Conservation (phyloP, 2,329 filamentous ascomycete genomes). For the Fusarium aywerte region DNA sequence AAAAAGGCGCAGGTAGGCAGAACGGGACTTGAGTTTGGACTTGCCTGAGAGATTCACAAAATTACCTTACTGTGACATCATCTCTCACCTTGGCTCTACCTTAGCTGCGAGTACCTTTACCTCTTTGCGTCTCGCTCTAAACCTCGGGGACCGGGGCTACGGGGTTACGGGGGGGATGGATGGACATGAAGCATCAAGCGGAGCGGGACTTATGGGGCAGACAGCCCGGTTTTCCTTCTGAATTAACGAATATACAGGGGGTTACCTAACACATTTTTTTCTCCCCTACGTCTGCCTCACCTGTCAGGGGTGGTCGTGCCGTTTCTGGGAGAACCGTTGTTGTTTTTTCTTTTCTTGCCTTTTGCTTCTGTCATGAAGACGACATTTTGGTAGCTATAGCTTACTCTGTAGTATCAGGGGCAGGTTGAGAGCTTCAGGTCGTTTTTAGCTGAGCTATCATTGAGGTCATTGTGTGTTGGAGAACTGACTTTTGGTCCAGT, state of each 20-base stretch:
- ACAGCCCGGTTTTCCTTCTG: slow-evolving; percentile 27
- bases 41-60: slow-evolving; percentile 18
- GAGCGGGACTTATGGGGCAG: slow-evolving; percentile 39
- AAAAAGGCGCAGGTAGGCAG: slow-evolving; percentile 41
- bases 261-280: slow-evolving; percentile 23
- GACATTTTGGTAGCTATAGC: background rate
- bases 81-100: slow-evolving; percentile 32
- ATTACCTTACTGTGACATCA: slow-evolving; percentile 33
- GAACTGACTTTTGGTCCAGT: slow-evolving; percentile 14
- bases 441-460: slow-evolving; percentile 2
- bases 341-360: slow-evolving; percentile 23
- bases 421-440: slow-evolving; percentile 11
- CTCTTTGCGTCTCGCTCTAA: slow-evolving; percentile 19
- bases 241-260: slow-evolving; percentile 29
- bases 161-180: slow-evolving; percentile 10
- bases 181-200: slow-evolving; percentile 34
- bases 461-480: slow-evolving; percentile 25
- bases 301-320: slow-evolving; percentile 17
- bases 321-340: slow-evolving; percentile 34
- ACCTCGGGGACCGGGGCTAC: slow-evolving; percentile 40
- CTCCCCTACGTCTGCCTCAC: background rate
- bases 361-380: slow-evolving; percentile 20
- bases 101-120: slow-evolving; percentile 27
- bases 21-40: background rate
- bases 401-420: slow-evolving; percentile 25